These are phyloP conservation scores for Blakeslea trispora DNA, from an alignment of 371 early-diverging fungal genomes.

Conservation along the genomic window DNA sequence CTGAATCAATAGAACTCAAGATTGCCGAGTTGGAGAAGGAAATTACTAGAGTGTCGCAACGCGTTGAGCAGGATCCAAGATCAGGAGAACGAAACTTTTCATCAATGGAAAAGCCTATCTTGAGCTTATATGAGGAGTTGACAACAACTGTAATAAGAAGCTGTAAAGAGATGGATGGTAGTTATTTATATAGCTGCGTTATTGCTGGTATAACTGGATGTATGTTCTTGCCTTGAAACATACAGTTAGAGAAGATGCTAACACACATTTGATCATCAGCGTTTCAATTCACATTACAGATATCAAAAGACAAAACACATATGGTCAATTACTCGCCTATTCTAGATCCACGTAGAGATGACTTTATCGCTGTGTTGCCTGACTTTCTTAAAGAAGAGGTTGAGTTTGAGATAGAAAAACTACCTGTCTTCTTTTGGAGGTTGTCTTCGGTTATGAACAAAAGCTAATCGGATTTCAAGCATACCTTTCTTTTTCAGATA, in stretches of 20 bases:
- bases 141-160: conserved; percentile 16
- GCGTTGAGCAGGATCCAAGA: not conserved
- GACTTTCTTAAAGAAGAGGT: conserved; percentile 16
- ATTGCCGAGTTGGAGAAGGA: not conserved
- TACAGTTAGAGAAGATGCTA: not conserved
- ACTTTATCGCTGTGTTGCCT: conserved; percentile 13
- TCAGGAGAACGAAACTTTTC: not conserved
- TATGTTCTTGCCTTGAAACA: conserved; percentile 10
- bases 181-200: conserved; percentile 15
- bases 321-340: conserved; percentile 17
- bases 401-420: conserved; percentile 14
- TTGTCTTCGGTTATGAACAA: conserved; percentile 4
- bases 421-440: conserved; percentile 12
- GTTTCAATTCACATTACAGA: conserved; percentile 16
- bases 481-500: too few relatives aligned
- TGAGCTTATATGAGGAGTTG: conserved; percentile 16
- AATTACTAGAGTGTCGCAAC: not conserved
- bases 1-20: not conserved
- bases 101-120: not conserved
- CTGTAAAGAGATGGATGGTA: conserved; percentile 3
- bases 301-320: conserved; percentile 7
- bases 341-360: conserved; percentile 13
- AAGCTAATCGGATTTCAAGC: not conserved
- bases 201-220: conserved; percentile 24
- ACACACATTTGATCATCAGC: conserved; percentile 2